These are phyloP conservation scores for Talaromyces sp. DNA, from an alignment of 2,329 filamentous ascomycete species.

Conservation along the genomic window DNA sequence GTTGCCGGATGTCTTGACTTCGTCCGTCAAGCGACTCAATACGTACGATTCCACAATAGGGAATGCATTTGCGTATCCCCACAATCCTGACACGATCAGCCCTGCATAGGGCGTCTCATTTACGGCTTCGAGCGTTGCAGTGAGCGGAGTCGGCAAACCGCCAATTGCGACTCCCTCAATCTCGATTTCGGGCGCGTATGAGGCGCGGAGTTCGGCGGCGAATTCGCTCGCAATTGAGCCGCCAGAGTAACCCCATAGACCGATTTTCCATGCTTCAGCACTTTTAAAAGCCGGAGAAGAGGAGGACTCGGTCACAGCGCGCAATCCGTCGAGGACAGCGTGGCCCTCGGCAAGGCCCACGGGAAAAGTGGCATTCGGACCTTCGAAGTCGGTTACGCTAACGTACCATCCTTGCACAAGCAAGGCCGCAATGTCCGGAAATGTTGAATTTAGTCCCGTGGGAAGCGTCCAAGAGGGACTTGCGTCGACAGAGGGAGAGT, in stretches of 20 bases:
- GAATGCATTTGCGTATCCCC: constrained; percentile 11
- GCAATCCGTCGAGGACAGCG: constrained; percentile 12
- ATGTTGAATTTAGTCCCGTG: background rate
- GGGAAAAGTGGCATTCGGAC: constrained; percentile 8
- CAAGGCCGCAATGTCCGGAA: background rate
- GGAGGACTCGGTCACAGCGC: constrained; percentile 5
- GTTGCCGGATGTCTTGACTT: background rate
- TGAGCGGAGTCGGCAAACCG: background rate
- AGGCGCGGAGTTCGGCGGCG: constrained; percentile 10
- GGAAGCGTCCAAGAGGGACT: constrained; percentile 12
- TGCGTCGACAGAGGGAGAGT: constrained; percentile 7
- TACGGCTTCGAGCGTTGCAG: background rate
- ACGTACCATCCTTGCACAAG: constrained; percentile 14
- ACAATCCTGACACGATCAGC: background rate
- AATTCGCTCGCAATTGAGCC: constrained; percentile 14
- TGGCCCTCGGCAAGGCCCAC: constrained; percentile 8
- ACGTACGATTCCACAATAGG: constrained; percentile 1
- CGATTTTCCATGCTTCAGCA: constrained; percentile 2
- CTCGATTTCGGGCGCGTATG: constrained; percentile 7
- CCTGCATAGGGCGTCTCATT: background rate
- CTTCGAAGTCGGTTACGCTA: constrained; percentile 11
- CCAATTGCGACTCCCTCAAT: constrained; percentile 13
- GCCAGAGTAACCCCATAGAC: constrained; percentile 12
- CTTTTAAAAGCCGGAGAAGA: background rate
- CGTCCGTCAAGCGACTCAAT: constrained; percentile 4